These are phyloP conservation scores for Solioccasus polychromus DNA, from an alignment of 768 basidiomycete species.

Conservation along the genomic window DNA sequence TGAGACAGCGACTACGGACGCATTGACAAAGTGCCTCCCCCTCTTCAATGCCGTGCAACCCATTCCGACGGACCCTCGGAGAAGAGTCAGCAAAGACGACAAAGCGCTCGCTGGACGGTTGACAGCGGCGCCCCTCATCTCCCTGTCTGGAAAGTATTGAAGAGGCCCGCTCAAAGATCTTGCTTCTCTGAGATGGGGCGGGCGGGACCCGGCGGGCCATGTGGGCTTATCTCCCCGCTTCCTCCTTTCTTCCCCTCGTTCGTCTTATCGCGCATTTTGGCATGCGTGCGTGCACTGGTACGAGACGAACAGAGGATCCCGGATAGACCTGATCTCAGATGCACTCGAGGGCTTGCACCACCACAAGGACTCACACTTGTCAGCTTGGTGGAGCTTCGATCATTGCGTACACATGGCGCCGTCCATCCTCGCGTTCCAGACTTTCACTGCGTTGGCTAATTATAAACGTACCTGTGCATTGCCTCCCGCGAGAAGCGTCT, in stretches of 20 bases:
- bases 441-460: conserved; percentile 4
- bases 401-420: conserved; percentile 6
- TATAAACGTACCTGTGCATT: conserved; percentile 4
- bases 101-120: not conserved
- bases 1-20: no score
- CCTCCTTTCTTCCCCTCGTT: not conserved
- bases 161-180: no score
- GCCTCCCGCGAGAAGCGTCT: not conserved
- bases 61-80: not conserved
- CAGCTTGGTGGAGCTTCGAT: conserved; percentile 1
- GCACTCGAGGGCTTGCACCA: not conserved
- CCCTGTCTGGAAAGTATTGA: not conserved
- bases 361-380: not conserved
- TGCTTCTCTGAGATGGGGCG: no score
- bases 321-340: not conserved
- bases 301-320: not conserved
- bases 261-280: conserved; percentile 1
- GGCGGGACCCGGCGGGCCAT: not conserved
- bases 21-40: no score
- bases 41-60: no score
- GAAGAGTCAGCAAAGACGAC: not conserved
- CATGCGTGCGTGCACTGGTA: not conserved
- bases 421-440: not conserved
- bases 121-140: not conserved
- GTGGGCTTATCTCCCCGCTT: conserved; percentile 3